Base-by-base conservation (phyloP, 2,329 filamentous ascomycete genomes). In the Knufia fluminis region DNA sequence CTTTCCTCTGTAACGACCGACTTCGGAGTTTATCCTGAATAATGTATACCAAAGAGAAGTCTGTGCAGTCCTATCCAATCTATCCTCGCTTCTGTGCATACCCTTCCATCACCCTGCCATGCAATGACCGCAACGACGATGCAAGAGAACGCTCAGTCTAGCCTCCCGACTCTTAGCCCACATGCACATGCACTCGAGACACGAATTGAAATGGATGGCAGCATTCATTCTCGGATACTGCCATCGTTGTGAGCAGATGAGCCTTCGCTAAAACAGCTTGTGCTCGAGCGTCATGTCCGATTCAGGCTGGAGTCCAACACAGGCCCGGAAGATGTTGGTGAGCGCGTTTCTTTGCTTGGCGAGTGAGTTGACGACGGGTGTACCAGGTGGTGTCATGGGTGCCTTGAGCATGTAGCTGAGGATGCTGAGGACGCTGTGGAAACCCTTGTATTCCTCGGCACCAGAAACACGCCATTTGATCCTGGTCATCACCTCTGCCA, bases 341-440 rank as follows among this genome's bases (percentile, higher is more conserved):
- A 98, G 71, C 38, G 90, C 90, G 58, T 82, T 85, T 59, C 92
- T 88, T 77, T 98, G 92, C 80, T 98, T 98, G 64, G 85, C 88
- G 58, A 98, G 78, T 52, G 92, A 80, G 64, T 98, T 98, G 73
- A 98, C 79, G 52, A 98, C 92, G 2, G 92, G 92, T 9, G 92
- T 95, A 59, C 92, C 92, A 1, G 91, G 84, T 43, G 92, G 92
- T 32, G 90, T 96, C 68, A 97, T 71, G 33, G 92, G 92, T 50
- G 92, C 92, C 82, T 85, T 85, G 64, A 98, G 85, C 92, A 98
- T 98, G 77, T 96, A 98, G 79, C 89, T 95, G 61, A 98, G 82
- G 56, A 98, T 82, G 73, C 88, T 95, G 54, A 98, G 82, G 36
- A 98, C 92, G 66, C 85, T 91, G 76, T 98, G 92, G 80, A 98